Evolutionary conservation across 2,329 filamentous ascomycete species (phyloP), one percentile per base, ranked within the genome.

Genomic region (Colletotrichum magnum): DNA sequence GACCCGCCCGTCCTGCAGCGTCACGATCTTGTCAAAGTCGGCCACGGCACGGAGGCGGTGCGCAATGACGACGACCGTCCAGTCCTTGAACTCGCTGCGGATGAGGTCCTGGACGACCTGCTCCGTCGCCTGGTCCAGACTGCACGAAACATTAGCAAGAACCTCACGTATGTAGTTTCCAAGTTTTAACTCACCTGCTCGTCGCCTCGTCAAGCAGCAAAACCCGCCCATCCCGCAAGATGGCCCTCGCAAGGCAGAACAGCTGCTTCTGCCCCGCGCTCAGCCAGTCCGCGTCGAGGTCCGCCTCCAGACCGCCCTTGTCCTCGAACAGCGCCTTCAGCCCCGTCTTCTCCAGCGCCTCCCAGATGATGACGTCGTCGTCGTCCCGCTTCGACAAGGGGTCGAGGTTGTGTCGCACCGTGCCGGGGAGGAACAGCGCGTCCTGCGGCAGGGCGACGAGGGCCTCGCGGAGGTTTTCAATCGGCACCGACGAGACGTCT

Each of bases 361-460:
- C 71, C 47, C 81, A 78, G 58, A 88, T 24, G 21, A 24, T 4
- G 21, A 24, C 83, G 0, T 76, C 76, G 2, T 80, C 78, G 57
- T 88, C 82, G 1, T 79, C 77, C 51, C 77, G 76, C 6, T 72
- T 73, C 69, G 3, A 75, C 21, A 24, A 73, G 0, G 86, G 86
- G 68, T 88, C 85, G 2, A 86, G 76, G 57, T 89, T 89, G 3
- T 79, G 75, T 0, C 85, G 81, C 3, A 89, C 76, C 0, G 77
- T 84, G 1, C 84, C 86, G 1, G 80, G 80, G 5, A 88, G 75
- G 21, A 87, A 81, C 66, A 87, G 83, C 0, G 85, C 79, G 53
- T 88, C 86, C 75, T 89, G 87, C 0, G 87, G 82, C 1, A 88
- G 75, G 1, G 80, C 80, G 36, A 83, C 82, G 6, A 88, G 75